Evolutionary conservation across 805 yeast genomes (phyloP), one percentile per base, ranked within the genome.

Genomic region (Lipomyces sp.): DNA sequence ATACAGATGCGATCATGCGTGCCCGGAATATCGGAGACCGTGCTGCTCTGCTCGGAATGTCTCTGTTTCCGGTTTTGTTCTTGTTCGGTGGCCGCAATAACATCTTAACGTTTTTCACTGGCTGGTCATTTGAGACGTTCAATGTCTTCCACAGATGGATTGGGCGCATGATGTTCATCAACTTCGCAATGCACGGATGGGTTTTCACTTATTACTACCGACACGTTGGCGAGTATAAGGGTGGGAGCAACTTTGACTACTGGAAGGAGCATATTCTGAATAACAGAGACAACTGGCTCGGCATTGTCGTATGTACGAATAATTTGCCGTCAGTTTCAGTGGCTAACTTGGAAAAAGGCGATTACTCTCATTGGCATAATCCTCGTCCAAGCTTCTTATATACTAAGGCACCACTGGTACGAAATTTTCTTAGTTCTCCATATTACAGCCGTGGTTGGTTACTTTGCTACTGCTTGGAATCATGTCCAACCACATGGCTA

Each of bases 51-150:
- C 37, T 74, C n/a, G 63, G 72, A 0, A 60, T 72, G 35, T 66
- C 55, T 51, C 67, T 63, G 35, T n/a, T 87, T 64, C 93, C 93
- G 0, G 74, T 83, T 4, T 75, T 87, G 29, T 83, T 84, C 67
- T 76, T 89, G 64, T 87, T 90, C 76, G 90, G 91, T 2, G 89
- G 89, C 34, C 80, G 95, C 72, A 90, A 90, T 75, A 90, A 89
- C 73, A 86, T 90, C 29, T 80, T 90, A 73, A 82, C 84, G 67
- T 79, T 79, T 74, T 63, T 88, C 5, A 83, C 92, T 1, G 91
- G 93, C 2, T 82, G 90, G 80, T 76, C 86, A 0, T 87, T 84
- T 70, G 77, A 86, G n/a, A 82, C 89, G 1, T 89, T 90, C 78
- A 80, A 85, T 72, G 78, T 80, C 34, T 84, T 83, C 73, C 97